phyloP scores from a whole-genome alignment of 2,329 filamentous ascomycete genomes.

The Ophiostoma triangulosporum region DNA sequence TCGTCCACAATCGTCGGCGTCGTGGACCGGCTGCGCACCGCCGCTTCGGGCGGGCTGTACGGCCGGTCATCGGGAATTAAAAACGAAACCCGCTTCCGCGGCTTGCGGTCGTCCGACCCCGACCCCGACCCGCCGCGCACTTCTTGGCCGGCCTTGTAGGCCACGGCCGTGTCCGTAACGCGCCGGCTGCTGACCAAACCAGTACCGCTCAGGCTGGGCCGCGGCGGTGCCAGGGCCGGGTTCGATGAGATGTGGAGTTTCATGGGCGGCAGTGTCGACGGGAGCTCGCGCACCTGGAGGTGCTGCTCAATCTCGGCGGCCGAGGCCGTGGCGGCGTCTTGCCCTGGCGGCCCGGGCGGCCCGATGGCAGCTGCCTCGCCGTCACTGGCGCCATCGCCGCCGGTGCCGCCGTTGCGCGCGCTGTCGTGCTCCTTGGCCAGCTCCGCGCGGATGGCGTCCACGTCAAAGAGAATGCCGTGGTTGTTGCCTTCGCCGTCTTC shows the following conservation, averaged over 20 bases:
- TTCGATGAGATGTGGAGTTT: constrained; percentile 47
- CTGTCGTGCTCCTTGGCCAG: constrained; percentile 53
- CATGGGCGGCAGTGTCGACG: constrained; percentile 82
- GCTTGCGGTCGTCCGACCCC: not conserved
- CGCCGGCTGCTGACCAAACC: not conserved
- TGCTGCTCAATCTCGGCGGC: constrained; percentile 24
- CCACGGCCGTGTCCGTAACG: constrained; percentile 4
- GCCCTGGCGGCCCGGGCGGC: no score
- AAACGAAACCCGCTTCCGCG: not conserved
- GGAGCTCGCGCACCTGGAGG: constrained; percentile 61
- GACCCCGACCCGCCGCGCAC: not conserved
- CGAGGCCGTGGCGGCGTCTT: no score
- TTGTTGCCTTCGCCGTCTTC: constrained; percentile 39
- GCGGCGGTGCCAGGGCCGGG: constrained; percentile 11
- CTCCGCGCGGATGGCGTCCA: constrained; percentile 84
- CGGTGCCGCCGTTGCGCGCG: not conserved
- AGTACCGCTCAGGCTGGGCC: constrained; percentile 14
- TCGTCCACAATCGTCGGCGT: constrained; percentile 21
- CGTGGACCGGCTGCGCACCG: not conserved
- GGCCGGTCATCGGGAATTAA: not conserved
- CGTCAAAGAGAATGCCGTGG: constrained; percentile 70
- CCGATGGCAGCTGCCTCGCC: constrained; percentile 12
- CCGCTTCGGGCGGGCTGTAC: not conserved
- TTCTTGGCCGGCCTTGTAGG: constrained; percentile 8
- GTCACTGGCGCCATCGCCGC: not conserved